Evolutionary conservation across 352 stramenopile species (phyloP).

Genomic region (Saprolegnia diclina): DNA sequence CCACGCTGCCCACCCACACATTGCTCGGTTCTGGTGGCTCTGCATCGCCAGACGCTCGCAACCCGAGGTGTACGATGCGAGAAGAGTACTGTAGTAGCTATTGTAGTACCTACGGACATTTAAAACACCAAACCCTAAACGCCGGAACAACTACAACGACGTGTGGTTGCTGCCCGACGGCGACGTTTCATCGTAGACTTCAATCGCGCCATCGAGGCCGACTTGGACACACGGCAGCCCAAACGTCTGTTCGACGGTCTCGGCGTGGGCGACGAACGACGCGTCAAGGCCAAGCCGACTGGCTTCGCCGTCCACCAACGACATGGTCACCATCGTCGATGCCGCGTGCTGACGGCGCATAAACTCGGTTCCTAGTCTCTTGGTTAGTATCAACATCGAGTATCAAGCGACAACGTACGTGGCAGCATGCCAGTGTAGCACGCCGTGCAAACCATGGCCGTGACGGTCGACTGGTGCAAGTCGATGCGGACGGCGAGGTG

Average conservation of each 20-base stretch:
- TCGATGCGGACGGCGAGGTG: neutral
- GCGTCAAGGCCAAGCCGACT: neutral
- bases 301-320: neutral
- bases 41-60: too few relatives aligned
- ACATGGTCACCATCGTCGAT: conserved; percentile 2
- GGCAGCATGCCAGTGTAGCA: neutral
- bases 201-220: too few relatives aligned
- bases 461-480: neutral
- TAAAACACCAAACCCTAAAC: neutral
- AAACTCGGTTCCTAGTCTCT: neutral
- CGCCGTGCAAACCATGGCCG: neutral
- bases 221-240: neutral
- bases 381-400: neutral
- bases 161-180: neutral
- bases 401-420: neutral
- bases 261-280: neutral
- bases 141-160: neutral
- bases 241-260: neutral
- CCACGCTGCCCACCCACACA: too few relatives aligned
- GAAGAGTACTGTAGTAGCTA: too few relatives aligned
- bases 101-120: too few relatives aligned
- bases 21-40: too few relatives aligned
- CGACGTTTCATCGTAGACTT: neutral
- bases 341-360: neutral
- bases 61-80: too few relatives aligned